phyloP scores from a whole-genome alignment of 352 stramenopile genomes.

The Phytophthora ohioensis region DNA sequence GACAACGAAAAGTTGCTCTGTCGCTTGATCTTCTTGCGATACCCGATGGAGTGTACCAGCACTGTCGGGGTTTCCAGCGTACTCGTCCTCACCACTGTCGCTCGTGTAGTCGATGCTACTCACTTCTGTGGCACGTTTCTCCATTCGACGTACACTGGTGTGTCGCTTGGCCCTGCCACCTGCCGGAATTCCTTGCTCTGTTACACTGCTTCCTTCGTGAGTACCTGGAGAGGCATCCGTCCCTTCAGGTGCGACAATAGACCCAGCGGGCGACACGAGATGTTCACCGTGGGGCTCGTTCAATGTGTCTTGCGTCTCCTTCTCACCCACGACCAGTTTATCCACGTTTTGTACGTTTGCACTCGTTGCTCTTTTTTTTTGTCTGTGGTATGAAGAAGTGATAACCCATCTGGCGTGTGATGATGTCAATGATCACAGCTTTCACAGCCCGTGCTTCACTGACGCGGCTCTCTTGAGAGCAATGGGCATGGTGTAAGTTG shows the following conservation, averaged over 20 bases:
- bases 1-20: not conserved
- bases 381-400: not conserved
- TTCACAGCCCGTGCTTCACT: not conserved
- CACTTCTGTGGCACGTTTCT: not conserved
- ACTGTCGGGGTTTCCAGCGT: not conserved
- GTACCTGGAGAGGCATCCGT: not conserved
- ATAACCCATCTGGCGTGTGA: not conserved
- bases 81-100: not conserved
- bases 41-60: not conserved
- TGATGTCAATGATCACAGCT: not conserved
- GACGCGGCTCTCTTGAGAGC: not conserved
- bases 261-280: too few relatives aligned
- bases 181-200: not conserved
- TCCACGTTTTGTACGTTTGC: not conserved
- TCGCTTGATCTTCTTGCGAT: not conserved
- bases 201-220: not conserved
- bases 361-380: not conserved
- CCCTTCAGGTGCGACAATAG: not conserved
- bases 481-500: not conserved
- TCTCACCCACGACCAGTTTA: not conserved
- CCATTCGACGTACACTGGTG: not conserved
- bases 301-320: not conserved
- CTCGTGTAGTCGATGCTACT: not conserved
- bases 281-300: not conserved
- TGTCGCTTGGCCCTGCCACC: not conserved